phyloP scores from a whole-genome alignment of 2,329 filamentous ascomycete species.

The Dactylellina haptotyla region DNA sequence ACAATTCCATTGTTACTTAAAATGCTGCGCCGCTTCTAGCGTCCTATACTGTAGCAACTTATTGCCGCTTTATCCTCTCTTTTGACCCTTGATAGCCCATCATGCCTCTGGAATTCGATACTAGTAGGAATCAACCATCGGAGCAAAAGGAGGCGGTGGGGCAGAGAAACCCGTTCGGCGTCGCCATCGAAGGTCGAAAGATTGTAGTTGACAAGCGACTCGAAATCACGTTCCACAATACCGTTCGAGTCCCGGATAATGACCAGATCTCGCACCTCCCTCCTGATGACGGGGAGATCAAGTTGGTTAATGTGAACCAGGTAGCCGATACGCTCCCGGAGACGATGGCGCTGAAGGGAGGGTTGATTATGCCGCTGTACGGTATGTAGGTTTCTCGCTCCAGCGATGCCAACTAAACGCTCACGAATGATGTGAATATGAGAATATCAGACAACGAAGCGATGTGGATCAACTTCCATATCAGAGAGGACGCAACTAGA shows the following conservation, averaged over 20 bases:
- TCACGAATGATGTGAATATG: neutral
- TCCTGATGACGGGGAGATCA: slow-evolving; percentile 61
- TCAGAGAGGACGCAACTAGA: too few species aligned
- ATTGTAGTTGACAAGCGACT: slow-evolving; percentile 3
- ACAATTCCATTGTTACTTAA: too few species aligned
- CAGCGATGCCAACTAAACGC: neutral
- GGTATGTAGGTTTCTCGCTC: too few species aligned
- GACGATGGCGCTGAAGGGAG: slow-evolving; percentile 62
- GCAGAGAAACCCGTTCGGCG: too few species aligned
- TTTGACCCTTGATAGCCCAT: too few species aligned
- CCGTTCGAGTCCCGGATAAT: slow-evolving; percentile 64
- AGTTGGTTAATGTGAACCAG: slow-evolving; percentile 61
- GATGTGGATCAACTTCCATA: slow-evolving; percentile 63
- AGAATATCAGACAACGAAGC: slow-evolving; percentile 61
- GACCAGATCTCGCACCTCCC: slow-evolving; percentile 59
- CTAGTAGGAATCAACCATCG: too few species aligned
- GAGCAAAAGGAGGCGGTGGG: too few species aligned
- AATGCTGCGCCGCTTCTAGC: too few species aligned
- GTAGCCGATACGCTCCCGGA: slow-evolving; percentile 60
- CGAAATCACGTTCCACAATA: slow-evolving; percentile 57
- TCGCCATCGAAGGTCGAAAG: too few species aligned
- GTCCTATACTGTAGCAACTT: too few species aligned
- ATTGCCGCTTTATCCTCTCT: too few species aligned
- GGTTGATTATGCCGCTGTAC: slow-evolving; percentile 65
- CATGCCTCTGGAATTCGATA: too few species aligned